phyloP scores from a whole-genome alignment of 2,329 filamentous ascomycete genomes.

The Diaporthe humulicola region DNA sequence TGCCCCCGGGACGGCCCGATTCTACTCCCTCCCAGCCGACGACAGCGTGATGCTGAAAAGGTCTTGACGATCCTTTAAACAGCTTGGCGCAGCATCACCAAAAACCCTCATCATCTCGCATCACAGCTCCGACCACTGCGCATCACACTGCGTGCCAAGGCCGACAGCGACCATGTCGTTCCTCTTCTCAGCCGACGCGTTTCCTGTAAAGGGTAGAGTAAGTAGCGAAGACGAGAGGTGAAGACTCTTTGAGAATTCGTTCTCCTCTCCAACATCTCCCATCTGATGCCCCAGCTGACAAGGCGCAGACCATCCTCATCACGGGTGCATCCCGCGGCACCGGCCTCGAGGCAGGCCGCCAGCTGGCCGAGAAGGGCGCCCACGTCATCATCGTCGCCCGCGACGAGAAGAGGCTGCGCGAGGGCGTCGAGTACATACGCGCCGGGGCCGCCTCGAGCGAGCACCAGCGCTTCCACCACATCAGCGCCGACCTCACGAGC shows the following conservation, averaged over 20 bases:
- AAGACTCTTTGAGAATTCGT: background rate
- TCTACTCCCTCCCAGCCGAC: no score
- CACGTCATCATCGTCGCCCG: constrained; percentile 89
- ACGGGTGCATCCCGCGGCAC: constrained; percentile 95
- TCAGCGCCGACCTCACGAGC: constrained; percentile 74
- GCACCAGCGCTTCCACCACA: constrained; percentile 72
- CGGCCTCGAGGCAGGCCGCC: constrained; percentile 80
- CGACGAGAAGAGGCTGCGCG: constrained; percentile 79
- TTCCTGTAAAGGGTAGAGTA: constrained; percentile 30
- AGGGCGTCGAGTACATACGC: constrained; percentile 62
- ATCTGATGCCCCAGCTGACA: constrained; percentile 14
- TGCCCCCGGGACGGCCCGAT: no score
- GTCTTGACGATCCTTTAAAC: no score
- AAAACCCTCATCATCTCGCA: no score
- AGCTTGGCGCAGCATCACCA: no score
- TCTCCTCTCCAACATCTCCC: background rate
- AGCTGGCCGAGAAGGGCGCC: constrained; percentile 86
- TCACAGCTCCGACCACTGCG: no score
- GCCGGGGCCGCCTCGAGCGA: constrained; percentile 50
- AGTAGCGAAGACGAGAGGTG: background rate
- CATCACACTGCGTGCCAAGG: no score
- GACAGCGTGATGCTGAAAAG: no score
- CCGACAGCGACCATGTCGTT: constrained; percentile 23
- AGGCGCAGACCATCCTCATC: constrained; percentile 82
- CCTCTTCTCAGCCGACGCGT: constrained; percentile 10